Percentiles rank a stretch among this genome's conserved stretches.
Conservation (phyloP, 371 early-diverging fungal genomes). For the Blakeslea trispora region DNA sequence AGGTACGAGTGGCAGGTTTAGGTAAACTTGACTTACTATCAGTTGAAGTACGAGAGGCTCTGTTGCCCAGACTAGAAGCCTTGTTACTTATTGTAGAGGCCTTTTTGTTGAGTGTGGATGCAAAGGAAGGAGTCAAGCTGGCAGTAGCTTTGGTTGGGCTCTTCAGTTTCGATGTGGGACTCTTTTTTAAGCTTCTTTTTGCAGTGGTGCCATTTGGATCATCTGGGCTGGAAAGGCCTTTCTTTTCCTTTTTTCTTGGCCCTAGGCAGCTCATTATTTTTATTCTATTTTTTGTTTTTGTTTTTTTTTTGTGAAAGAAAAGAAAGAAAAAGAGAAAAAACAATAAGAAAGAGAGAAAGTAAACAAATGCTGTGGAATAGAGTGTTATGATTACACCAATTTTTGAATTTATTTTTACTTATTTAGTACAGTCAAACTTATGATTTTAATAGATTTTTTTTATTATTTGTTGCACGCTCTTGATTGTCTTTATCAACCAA, state of each 20-base stretch:
- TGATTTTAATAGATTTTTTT: too few relatives aligned
- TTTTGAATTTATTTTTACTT: constrained; percentile 8
- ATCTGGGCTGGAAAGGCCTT: constrained; percentile 20
- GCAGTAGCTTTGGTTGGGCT: constrained; percentile 9
- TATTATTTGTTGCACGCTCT: too few relatives aligned
- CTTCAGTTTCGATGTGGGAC: constrained; percentile 14
- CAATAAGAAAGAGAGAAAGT: constrained; percentile 4
- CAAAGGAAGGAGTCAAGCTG: constrained; percentile 15
- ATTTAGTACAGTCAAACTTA: background rate
- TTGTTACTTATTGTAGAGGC: background rate
- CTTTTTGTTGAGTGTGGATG: constrained; percentile 1
- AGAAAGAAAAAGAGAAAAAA: constrained; percentile 3
- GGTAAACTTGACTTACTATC: constrained; percentile 9
- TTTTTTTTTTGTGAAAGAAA: background rate
- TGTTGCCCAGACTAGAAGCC: constrained; percentile 5
- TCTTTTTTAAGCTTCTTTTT: constrained; percentile 21
- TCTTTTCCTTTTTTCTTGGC: constrained; percentile 33
- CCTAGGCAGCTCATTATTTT: constrained; percentile 27
- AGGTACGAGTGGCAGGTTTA: constrained; percentile 19
- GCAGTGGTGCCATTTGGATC: constrained; percentile 9
- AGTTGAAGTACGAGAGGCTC: constrained; percentile 17
- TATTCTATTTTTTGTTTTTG: background rate
- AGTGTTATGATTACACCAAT: constrained; percentile 8
- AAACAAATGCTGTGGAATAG: too few relatives aligned
- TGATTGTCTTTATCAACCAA: too few relatives aligned